Evolutionary conservation across 345 rosid genomes (phyloP).

Genomic region (Capsella bursapastoris): DNA sequence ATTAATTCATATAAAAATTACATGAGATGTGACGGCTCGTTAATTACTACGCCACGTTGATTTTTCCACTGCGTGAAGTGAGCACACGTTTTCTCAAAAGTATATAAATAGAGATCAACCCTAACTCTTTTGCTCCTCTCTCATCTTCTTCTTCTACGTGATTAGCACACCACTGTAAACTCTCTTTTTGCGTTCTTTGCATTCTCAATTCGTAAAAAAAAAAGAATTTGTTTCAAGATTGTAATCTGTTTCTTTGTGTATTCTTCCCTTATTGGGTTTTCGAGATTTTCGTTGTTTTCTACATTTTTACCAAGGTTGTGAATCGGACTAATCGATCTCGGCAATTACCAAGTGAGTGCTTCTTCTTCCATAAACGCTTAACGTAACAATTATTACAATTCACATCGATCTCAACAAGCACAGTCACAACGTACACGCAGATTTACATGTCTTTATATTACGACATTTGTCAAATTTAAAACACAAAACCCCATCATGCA

Average conservation of each 20-base stretch:
- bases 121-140: not conserved
- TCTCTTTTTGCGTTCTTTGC: constrained; percentile 32
- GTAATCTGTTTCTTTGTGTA: not conserved
- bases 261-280: constrained; percentile 19
- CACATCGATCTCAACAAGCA: too few species aligned
- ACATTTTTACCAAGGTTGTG: constrained; percentile 39
- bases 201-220: constrained; percentile 29
- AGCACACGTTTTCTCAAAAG: not conserved
- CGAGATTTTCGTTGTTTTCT: constrained; percentile 18
- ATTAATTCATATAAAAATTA: not conserved
- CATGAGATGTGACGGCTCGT: not conserved
- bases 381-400: too few species aligned
- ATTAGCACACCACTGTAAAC: constrained; percentile 43
- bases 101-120: constrained; percentile 30
- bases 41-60: constrained; percentile 22
- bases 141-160: constrained; percentile 15
- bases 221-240: not conserved
- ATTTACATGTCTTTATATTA: not conserved
- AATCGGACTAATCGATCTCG: constrained; percentile 30
- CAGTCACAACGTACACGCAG: not conserved
- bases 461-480: not conserved
- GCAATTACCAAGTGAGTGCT: constrained; percentile 33
- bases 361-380: not conserved
- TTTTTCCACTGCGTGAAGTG: constrained; percentile 15
- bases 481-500: constrained; percentile 18